Evolutionary conservation across 176 grass and related monocot species (phyloP), one percentile per base, ranked within the genome.

Genomic region (Eleusine coracana): DNA sequence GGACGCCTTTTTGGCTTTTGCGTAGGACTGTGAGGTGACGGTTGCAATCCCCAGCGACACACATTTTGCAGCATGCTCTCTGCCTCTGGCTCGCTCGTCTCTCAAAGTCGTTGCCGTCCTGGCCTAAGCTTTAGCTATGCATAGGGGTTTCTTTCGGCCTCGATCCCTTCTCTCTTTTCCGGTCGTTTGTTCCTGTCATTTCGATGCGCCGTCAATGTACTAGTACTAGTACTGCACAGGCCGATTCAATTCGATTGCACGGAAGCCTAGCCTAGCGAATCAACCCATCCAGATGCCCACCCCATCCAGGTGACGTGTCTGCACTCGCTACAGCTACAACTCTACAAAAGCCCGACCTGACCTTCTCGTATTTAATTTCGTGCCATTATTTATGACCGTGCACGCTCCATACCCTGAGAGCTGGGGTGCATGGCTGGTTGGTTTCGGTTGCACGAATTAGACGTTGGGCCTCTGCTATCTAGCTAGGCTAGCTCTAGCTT

Each of bases 221-320:
- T 68, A 14, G 1, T 52, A 10, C 7, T n/a, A n/a, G n/a, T n/a
- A 42, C 40, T 2, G 8, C 44, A 46, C 9, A 46, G 44, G 44
- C 9, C 10, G 44, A 46, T 46, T 46, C 44, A 46, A 46, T 46
- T 46, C 44, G 44, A 8, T 46, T 46, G 44, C 44, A 46, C 44
- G 44, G 44, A 46, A 46, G 44, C 8, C 8, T 11, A 46, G 44
- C 44, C 44, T 46, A 46, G 44, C 44, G 7, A 46, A 46, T 45
- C 42, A 45, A 45, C 42, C 42, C 42, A 45, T 46, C 44, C 8
- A 46, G 44, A 38, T 38, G 17, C 36, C 55, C 78, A 64, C 83
- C 83, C 78, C 79, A 83, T 90, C 84, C 88, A 90, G 88, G 88
- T 90, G 88, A 83, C 83, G 68, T 50, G 74, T 86, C 77, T 42